Evolutionary conservation across 495 filamentous ascomycete species (phyloP), one percentile per base, ranked within the genome.

Genomic region (Entonaema liquescens): DNA sequence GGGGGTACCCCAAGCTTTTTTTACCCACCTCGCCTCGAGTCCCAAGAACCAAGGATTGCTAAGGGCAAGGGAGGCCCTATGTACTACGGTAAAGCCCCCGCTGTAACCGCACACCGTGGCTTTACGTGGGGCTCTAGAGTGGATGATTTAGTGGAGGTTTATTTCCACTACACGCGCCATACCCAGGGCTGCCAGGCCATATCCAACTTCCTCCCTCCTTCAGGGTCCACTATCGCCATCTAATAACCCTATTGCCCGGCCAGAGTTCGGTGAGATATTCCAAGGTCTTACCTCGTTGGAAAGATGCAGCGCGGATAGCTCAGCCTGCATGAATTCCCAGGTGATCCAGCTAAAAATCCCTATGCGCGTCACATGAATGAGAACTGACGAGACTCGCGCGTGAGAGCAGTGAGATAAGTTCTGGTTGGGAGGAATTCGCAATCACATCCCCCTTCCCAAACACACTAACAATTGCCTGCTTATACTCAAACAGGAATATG

Each of bases 231-330:
- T 59, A 57, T 64, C 56, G 36, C 65, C 55, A 67, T 60, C 60
- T 57, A 65, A 33, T 62, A 50, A 50, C 60, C 70, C 36, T 65
- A 61, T 63, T 52, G 5, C 56, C 50, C 70, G 70, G 70, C 50
- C 70, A 57, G 36, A 60, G 70, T 68, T 72, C 70, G 70, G 70
- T 59, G 70, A 65, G 70, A 72, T 72, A 68, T 62, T 72, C 70
- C 61, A 68, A 72, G 65, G 65, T 72, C 65, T 68, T 72, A 65
- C 70, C 70, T 72, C 70, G 55, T 72, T 72, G 1, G 65, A 68
- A 53, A 47, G 23, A 31, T 38, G 59, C 64, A 47, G 19, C 42
- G 42, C 42, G 42, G 42, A 47, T 47, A 11, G n/a, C 15, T 67
- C n/a, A 53, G 63, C 64, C 59, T 36, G 49, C 50, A 64, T n/a